Conservation (phyloP, 2,329 filamentous ascomycete species). For the Madurella fahalii region DNA sequence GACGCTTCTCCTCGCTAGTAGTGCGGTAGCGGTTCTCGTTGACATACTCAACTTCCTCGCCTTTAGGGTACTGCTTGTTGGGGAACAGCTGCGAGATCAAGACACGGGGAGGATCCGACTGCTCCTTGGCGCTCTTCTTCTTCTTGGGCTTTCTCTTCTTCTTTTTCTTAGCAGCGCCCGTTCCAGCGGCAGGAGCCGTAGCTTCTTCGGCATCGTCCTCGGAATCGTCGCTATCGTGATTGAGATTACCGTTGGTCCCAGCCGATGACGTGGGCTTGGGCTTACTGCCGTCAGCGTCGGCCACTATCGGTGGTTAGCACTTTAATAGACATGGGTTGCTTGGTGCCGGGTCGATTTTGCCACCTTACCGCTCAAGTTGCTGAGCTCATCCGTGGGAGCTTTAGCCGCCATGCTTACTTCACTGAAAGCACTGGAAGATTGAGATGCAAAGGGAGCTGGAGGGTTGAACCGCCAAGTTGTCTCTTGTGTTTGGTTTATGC, state of each 20-base stretch:
- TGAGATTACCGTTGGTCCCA: conserved; percentile 37
- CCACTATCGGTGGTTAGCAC: conserved; percentile 31
- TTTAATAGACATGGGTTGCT: too few species aligned
- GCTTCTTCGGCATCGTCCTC: conserved; percentile 46
- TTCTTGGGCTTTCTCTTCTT: conserved; percentile 75
- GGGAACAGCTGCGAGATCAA: conserved; percentile 70
- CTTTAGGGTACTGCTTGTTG: conserved; percentile 67
- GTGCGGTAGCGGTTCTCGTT: conserved; percentile 76
- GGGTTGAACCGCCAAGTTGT: conserved; percentile 4
- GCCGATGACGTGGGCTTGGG: conserved; percentile 36
- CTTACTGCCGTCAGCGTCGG: conserved; percentile 37
- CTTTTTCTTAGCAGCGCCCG: conserved; percentile 64
- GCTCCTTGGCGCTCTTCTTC: conserved; percentile 62
- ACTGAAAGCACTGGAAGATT: neutral
- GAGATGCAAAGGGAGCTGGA: neutral
- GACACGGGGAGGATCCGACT: conserved; percentile 74
- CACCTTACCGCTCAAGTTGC: conserved; percentile 38
- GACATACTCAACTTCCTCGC: conserved; percentile 73
- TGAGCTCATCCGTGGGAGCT: conserved; percentile 38
- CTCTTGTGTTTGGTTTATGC: neutral
- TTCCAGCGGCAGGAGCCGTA: conserved; percentile 35
- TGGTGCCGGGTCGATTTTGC: neutral
- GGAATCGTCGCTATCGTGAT: conserved; percentile 46
- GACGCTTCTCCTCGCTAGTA: conserved; percentile 78
- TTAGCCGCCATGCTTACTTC: conserved; percentile 39